These are phyloP conservation scores for Juglanconis juglandina DNA, from an alignment of 2,329 filamentous ascomycete species.

Conservation along the genomic window DNA sequence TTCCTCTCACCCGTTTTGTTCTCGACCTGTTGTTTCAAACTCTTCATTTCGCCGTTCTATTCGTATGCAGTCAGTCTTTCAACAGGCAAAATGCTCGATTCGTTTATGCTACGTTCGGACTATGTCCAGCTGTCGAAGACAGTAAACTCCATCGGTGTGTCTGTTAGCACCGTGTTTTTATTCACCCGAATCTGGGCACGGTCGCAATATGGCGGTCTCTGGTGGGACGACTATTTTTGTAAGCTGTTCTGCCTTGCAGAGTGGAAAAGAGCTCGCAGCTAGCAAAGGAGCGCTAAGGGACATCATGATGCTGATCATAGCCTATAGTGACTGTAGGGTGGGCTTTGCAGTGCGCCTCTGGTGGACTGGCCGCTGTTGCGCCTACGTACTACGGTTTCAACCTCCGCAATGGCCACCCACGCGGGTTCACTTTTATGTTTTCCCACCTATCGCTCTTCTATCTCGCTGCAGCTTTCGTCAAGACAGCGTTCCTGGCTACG, in stretches of 20 bases:
- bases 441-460: slow-evolving; percentile 4
- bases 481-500: slow-evolving; percentile 6
- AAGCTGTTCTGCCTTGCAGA: not conserved
- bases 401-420: not conserved
- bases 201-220: slow-evolving; percentile 1
- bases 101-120: slow-evolving; percentile 2
- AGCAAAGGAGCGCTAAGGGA: too few relatives aligned
- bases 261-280: not conserved
- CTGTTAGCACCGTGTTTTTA: slow-evolving; percentile 3
- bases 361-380: not conserved
- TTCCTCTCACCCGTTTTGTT: too few relatives aligned
- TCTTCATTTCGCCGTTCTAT: too few relatives aligned
- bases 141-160: slow-evolving; percentile 1
- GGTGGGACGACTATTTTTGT: slow-evolving; percentile 10
- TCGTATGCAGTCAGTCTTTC: not conserved
- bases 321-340: not conserved
- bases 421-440: slow-evolving; percentile 1
- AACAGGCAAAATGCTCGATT: not conserved
- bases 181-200: slow-evolving; percentile 6
- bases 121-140: slow-evolving; percentile 1
- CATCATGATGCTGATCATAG: too few relatives aligned
- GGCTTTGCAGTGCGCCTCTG: not conserved
- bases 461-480: not conserved
- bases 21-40: too few relatives aligned
- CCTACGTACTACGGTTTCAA: slow-evolving; percentile 5